phyloP scores from a whole-genome alignment of 441 rosid genomes.

The Hura crepitans region DNA sequence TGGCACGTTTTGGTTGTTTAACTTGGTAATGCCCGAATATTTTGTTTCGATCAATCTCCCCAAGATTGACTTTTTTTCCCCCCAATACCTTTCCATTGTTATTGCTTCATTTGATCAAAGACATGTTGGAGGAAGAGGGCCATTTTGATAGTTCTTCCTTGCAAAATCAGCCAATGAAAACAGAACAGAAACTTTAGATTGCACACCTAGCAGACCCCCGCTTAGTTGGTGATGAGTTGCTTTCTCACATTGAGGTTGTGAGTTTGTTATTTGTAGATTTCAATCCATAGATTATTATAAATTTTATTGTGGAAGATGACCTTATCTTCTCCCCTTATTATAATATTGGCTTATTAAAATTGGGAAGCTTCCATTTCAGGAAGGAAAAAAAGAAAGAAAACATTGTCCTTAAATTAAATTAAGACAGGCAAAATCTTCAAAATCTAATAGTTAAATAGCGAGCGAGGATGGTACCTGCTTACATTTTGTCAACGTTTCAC shows the following conservation, averaged over 20 bases:
- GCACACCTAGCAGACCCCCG: constrained; percentile 7
- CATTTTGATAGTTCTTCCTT: neutral
- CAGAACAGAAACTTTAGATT: constrained; percentile 15
- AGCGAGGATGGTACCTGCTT: constrained; percentile 8
- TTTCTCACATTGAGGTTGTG: constrained; percentile 5
- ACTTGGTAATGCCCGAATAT: constrained; percentile 9
- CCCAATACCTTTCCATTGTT: too few species aligned
- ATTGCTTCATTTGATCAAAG: too few species aligned
- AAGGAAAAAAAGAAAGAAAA: too few species aligned
- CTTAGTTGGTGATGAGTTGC: constrained; percentile 20
- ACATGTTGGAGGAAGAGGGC: too few species aligned
- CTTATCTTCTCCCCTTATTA: neutral
- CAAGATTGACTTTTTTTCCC: too few species aligned
- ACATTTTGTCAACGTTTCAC: constrained; percentile 32
- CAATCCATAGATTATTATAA: constrained; percentile 11
- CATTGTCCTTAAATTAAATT: neutral
- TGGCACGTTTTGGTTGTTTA: constrained; percentile 10
- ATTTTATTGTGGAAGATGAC: constrained; percentile 6
- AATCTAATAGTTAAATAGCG: constrained; percentile 22
- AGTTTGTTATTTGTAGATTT: constrained; percentile 21
- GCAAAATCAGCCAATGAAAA: constrained; percentile 24
- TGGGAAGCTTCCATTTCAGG: constrained; percentile 8
- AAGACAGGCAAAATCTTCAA: constrained; percentile 26
- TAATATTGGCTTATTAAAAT: constrained; percentile 15
- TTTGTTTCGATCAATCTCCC: too few species aligned